Evolutionary conservation across 306 rosid species (phyloP), one percentile per base, ranked within the genome.

Genomic region (Luffa acutangula): DNA sequence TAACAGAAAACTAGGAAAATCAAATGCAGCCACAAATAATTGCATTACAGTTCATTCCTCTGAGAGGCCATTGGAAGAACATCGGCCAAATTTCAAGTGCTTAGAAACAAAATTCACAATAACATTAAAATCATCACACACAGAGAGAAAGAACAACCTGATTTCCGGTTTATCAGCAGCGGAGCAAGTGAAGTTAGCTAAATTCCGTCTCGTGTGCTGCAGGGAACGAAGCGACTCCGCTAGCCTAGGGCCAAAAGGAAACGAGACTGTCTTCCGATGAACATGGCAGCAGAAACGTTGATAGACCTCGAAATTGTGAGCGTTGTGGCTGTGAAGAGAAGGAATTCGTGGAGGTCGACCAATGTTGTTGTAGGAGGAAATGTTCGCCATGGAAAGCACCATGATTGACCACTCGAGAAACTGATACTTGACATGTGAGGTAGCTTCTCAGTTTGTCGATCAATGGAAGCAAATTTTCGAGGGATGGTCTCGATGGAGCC

Each of bases 151-250:
- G 11, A 82, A 82, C 79, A 66, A 92, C 97, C 98, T 95, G 71
- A 85, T 82, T 80, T 91, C 88, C n/a, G 96, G 92, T 77, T 95
- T 91, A 53, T 92, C 90, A 52, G 97, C 58, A 79, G 98, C 93
- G 51, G 87, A 91, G 82, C 93, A 88, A 20, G 76, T 75, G 80
- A 89, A 6, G 81, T 74, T 46, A 43, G 84, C 76, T 72, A 79
- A 74, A 42, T 66, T 51, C 60, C 76, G 78, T 53, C 80, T 82
- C 17, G 78, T 37, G 71, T 4, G 17, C 6, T 48, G 78, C 4
- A 31, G 67, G 53, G 72, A 4, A 42, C 13, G 85, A 43, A 74
- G 78, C 41, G 83, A 36, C 31, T 58, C 71, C 11, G 80, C 9
- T 25, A 54, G 57, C 43, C 31, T 63, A 11, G 37, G 59, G 73